Percentiles rank a stretch among this genome's conserved stretches.
phyloP scores from a whole-genome alignment of 2,329 filamentous ascomycete genomes.

The Trichophyton benhamiae region DNA sequence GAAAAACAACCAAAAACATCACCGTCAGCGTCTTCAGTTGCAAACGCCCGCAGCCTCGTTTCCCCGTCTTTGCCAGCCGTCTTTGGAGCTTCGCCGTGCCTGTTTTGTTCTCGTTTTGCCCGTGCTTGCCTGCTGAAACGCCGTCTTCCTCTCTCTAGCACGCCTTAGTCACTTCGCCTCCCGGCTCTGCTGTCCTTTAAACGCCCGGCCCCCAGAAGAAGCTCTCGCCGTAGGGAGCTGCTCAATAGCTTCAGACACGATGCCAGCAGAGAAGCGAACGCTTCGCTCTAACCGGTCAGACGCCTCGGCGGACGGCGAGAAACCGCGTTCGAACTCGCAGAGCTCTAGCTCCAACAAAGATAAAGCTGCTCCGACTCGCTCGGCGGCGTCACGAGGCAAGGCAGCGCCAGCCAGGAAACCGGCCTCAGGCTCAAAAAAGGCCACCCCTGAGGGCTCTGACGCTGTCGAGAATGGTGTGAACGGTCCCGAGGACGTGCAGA shows the following conservation, averaged over 20 bases:
- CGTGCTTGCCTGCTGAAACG: background rate
- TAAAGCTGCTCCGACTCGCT: slow-evolving; percentile 32
- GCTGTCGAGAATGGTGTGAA: slow-evolving; percentile 55
- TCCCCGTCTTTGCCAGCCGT: background rate
- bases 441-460: slow-evolving; percentile 60
- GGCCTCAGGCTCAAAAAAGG: slow-evolving; percentile 28
- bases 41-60: background rate
- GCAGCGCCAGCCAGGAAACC: slow-evolving; percentile 5
- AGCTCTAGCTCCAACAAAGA: slow-evolving; percentile 33
- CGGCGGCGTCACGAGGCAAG: slow-evolving; percentile 8
- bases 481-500: slow-evolving; percentile 56
- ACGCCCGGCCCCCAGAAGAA: background rate
- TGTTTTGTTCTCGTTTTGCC: background rate
- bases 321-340: slow-evolving; percentile 33
- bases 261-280: slow-evolving; percentile 37
- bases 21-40: background rate
- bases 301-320: slow-evolving; percentile 30
- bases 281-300: slow-evolving; percentile 38
- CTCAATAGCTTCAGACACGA: slow-evolving; percentile 21
- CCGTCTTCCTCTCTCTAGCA: background rate
- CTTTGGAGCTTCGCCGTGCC: background rate
- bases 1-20: background rate
- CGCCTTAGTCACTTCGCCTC: background rate
- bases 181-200: background rate
- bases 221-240: background rate